Percentiles rank a stretch among this genome's conserved stretches.
Evolutionary conservation across 1,139 yeast genomes (phyloP).

Genomic region (Debaryomycetaceae sp.): DNA sequence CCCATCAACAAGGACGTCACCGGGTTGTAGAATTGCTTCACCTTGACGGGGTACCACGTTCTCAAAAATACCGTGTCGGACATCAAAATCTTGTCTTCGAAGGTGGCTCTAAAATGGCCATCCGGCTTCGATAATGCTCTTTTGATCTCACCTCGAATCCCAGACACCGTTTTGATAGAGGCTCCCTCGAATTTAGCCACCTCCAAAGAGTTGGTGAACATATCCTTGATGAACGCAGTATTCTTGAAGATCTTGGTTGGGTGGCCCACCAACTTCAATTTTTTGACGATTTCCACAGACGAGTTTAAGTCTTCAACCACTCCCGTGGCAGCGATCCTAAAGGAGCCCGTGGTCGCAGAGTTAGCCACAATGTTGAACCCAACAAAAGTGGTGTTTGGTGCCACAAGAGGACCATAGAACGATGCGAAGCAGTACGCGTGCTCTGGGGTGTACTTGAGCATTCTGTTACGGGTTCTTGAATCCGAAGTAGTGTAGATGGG

Average conservation of each 20-base stretch:
- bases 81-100: constrained; percentile 91
- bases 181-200: constrained; percentile 99
- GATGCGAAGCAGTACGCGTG: constrained; percentile 96
- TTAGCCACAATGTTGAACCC: constrained; percentile 88
- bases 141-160: constrained; percentile 96
- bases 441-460: constrained; percentile 97
- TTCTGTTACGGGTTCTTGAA: constrained; percentile 94
- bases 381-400: constrained; percentile 96
- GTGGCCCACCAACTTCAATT: constrained; percentile 89
- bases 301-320: constrained; percentile 90
- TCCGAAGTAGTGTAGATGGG: constrained; percentile 96
- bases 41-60: constrained; percentile 95
- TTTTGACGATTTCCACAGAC: constrained; percentile 88
- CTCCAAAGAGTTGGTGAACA: constrained; percentile 90
- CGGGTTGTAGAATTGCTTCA: constrained; percentile 90
- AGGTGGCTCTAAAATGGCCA: constrained; percentile 97
- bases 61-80: constrained; percentile 85
- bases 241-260: constrained; percentile 92
- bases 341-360: constrained; percentile 79
- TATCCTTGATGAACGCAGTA: constrained; percentile 95
- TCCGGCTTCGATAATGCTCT: constrained; percentile 92
- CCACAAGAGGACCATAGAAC: constrained; percentile 94
- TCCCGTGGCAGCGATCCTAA: constrained; percentile 98
- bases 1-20: constrained; percentile 80
- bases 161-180: constrained; percentile 90